Conservation (phyloP, 768 basidiomycete genomes). For the Psilocybe tampanensis region DNA sequence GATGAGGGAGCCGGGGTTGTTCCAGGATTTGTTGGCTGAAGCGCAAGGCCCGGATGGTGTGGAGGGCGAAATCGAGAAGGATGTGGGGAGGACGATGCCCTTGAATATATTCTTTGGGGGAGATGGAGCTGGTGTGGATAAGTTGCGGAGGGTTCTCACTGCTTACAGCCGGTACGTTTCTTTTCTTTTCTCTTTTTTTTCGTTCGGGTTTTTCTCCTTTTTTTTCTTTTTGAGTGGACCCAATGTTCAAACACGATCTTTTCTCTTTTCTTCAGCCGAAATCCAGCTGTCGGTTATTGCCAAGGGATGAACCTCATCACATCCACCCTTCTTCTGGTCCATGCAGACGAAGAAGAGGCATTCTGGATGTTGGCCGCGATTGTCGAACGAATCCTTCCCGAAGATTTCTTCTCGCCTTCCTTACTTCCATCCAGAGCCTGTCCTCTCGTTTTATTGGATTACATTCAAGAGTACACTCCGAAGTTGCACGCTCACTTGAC, state of each 20-base stretch:
- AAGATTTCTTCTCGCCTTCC: conserved; percentile 92
- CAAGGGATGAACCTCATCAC: conserved; percentile 97
- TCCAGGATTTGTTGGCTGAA: conserved; percentile 77
- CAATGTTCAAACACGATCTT: background rate
- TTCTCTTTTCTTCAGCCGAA: conserved; percentile 79
- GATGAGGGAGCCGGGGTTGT: conserved; percentile 89
- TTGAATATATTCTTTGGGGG: conserved; percentile 97
- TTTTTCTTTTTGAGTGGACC: too few species aligned
- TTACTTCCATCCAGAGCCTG: conserved; percentile 93
- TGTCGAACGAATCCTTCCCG: conserved; percentile 85
- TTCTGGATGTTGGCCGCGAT: conserved; percentile 94
- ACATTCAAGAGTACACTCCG: conserved; percentile 77
- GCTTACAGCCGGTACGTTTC: conserved; percentile 86
- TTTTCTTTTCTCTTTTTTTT: background rate
- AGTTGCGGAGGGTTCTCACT: conserved; percentile 84
- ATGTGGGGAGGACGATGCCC: conserved; percentile 90
- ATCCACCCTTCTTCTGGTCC: conserved; percentile 89
- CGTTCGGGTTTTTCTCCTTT: background rate
- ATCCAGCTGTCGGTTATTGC: conserved; percentile 91
- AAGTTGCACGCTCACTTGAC: conserved; percentile 76
- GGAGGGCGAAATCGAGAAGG: conserved; percentile 90
- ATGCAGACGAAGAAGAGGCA: conserved; percentile 95
- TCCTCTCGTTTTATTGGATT: conserved; percentile 87
- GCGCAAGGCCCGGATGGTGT: conserved; percentile 49
- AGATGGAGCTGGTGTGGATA: conserved; percentile 92